Conservation (phyloP, 1,139 yeast genomes). For the Suhomyces taliae region DNA sequence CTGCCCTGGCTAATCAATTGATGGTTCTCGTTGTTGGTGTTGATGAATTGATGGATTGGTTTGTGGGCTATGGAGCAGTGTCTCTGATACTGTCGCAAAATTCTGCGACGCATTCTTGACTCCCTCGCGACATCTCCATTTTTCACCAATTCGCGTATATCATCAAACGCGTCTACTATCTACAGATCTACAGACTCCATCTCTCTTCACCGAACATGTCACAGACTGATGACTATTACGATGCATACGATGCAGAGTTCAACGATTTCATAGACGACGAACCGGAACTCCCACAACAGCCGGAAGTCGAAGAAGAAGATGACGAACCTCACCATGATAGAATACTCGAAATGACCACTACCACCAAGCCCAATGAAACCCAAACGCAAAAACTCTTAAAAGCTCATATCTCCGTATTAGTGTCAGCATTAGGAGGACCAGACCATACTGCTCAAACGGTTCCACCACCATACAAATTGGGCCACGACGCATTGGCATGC, state of each 20-base stretch:
- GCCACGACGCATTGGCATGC: constrained; percentile 90
- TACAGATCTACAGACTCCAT: neutral
- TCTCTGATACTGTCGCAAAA: neutral
- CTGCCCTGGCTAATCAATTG: too few relatives aligned
- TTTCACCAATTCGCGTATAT: neutral
- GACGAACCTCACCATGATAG: constrained; percentile 24
- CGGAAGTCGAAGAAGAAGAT: constrained; percentile 16
- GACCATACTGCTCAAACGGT: constrained; percentile 51
- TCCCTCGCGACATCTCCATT: neutral
- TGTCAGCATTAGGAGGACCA: constrained; percentile 80
- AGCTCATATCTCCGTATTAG: constrained; percentile 70
- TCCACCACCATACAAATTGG: constrained; percentile 66
- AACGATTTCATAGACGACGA: constrained; percentile 16
- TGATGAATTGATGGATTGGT: too few relatives aligned
- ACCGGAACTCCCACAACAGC: constrained; percentile 3
- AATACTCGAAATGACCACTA: constrained; percentile 28
- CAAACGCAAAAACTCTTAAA: constrained; percentile 49
- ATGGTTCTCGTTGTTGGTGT: too few relatives aligned
- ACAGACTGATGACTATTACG: constrained; percentile 3
- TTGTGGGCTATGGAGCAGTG: too few relatives aligned
- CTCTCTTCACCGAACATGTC: constrained; percentile 1
- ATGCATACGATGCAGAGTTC: constrained; percentile 11
- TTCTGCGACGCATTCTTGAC: neutral
- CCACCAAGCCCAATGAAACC: constrained; percentile 38
- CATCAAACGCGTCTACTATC: constrained; percentile 1